These are phyloP conservation scores for Tuber aestivum DNA, from an alignment of 495 filamentous ascomycete genomes.

Conservation along the genomic window DNA sequence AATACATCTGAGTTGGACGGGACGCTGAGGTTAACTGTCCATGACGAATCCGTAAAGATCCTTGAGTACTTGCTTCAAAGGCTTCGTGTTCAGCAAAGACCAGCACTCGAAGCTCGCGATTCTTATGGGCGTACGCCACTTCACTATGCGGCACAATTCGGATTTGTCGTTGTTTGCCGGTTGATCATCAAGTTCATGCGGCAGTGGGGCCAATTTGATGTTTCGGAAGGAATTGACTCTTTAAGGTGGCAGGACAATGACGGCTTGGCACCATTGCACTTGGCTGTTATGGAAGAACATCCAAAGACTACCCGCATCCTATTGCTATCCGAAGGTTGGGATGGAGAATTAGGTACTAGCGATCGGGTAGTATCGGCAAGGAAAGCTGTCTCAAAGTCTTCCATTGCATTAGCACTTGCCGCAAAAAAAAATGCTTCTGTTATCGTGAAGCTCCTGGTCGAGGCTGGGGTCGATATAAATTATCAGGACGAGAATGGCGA, in stretches of 20 bases:
- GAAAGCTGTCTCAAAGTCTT: constrained; percentile 72
- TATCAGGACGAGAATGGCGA: constrained; percentile 92
- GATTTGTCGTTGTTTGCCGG: constrained; percentile 79
- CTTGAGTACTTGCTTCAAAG: constrained; percentile 65
- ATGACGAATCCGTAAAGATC: constrained; percentile 70
- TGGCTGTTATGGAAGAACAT: constrained; percentile 88
- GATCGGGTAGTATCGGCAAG: constrained; percentile 57
- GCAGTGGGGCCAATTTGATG: constrained; percentile 79
- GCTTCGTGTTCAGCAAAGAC: constrained; percentile 62
- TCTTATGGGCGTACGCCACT: constrained; percentile 77
- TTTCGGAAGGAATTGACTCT: constrained; percentile 77
- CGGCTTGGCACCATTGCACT: constrained; percentile 82
- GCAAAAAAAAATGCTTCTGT: constrained; percentile 73
- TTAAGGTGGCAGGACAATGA: constrained; percentile 84
- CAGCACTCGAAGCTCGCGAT: constrained; percentile 64
- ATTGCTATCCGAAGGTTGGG: constrained; percentile 71
- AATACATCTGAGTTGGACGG: constrained; percentile 48
- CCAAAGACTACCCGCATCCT: constrained; percentile 74
- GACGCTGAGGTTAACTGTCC: constrained; percentile 56
- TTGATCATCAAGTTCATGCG: constrained; percentile 83
- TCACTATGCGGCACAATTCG: constrained; percentile 94
- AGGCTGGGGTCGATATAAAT: constrained; percentile 73
- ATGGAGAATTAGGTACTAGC: constrained; percentile 48
- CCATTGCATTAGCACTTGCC: constrained; percentile 79
- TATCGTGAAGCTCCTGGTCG: constrained; percentile 80